Evolutionary conservation across 2,329 filamentous ascomycete species (phyloP).

Genomic region (Aspergillus felis): DNA sequence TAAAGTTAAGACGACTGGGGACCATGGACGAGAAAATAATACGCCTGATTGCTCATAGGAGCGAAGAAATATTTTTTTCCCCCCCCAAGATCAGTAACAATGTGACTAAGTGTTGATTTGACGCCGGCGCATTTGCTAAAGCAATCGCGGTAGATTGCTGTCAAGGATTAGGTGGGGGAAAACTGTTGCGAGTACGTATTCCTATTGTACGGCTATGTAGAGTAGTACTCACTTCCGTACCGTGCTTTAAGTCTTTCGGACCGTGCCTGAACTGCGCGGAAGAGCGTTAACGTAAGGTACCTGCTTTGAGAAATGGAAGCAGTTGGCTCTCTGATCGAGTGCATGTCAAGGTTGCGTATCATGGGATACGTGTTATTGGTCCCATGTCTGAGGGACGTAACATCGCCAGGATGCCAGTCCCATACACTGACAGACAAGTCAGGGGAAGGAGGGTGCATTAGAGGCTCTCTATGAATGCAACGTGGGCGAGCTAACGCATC

Average conservation of each 20-base stretch:
- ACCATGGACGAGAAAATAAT: neutral
- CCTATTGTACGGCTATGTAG: neutral
- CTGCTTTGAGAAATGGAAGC: neutral
- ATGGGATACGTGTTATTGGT: neutral
- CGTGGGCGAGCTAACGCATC: neutral
- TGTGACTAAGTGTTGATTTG: neutral
- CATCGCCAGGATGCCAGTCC: neutral
- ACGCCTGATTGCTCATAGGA: neutral
- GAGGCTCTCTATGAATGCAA: neutral
- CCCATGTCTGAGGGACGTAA: neutral
- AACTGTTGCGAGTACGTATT: neutral
- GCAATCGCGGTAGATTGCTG: neutral
- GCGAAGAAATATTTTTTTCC: too few relatives aligned
- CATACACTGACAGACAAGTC: neutral
- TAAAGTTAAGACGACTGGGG: too few relatives aligned
- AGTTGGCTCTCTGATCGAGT: neutral
- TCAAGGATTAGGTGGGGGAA: neutral
- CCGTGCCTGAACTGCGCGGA: neutral
- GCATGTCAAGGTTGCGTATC: neutral
- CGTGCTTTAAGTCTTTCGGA: neutral
- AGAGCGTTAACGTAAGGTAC: neutral
- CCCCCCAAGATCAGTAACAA: neutral
- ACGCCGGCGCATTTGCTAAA: neutral
- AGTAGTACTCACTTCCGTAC: neutral
- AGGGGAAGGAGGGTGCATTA: neutral